phyloP scores from a whole-genome alignment of 1,284 basidiomycete genomes.

The Exobasidium cylindrosporum region DNA sequence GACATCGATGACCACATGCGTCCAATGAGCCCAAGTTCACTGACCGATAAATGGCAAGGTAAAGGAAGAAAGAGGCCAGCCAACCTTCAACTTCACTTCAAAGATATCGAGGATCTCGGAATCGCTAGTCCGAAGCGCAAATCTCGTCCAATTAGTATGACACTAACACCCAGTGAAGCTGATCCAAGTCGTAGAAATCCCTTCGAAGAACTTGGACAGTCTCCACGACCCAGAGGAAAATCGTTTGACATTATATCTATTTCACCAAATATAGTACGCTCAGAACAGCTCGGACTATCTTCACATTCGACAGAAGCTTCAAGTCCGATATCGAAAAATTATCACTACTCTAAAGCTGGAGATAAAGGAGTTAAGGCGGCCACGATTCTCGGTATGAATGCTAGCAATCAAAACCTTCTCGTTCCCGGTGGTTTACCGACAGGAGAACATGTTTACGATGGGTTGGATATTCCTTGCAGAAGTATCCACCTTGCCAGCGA shows the following conservation, averaged over 20 bases:
- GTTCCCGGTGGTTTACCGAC: constrained; percentile 23
- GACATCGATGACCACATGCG: background rate
- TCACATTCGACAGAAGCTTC: background rate
- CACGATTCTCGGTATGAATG: constrained; percentile 13
- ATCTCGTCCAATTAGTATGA: background rate
- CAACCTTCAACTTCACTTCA: background rate
- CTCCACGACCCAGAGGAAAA: background rate
- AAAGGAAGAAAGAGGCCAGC: background rate
- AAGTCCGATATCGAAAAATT: background rate
- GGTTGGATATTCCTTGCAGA: constrained; percentile 39
- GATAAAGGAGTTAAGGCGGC: constrained; percentile 8
- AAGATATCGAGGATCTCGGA: background rate
- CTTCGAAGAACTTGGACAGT: background rate
- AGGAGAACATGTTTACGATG: constrained; percentile 32
- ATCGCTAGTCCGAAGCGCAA: background rate
- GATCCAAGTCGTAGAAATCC: background rate
- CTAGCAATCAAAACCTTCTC: constrained; percentile 14
- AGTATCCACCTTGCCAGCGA: constrained; percentile 33
- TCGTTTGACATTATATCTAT: background rate
- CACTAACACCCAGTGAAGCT: background rate
- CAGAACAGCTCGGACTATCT: background rate
- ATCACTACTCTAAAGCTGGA: too few species aligned
- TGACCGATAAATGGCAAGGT: background rate
- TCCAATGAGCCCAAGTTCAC: background rate
- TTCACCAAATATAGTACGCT: background rate